Evolutionary conservation across 2,329 filamentous ascomycete species (phyloP).

Genomic region (Whalleya microplaca): DNA sequence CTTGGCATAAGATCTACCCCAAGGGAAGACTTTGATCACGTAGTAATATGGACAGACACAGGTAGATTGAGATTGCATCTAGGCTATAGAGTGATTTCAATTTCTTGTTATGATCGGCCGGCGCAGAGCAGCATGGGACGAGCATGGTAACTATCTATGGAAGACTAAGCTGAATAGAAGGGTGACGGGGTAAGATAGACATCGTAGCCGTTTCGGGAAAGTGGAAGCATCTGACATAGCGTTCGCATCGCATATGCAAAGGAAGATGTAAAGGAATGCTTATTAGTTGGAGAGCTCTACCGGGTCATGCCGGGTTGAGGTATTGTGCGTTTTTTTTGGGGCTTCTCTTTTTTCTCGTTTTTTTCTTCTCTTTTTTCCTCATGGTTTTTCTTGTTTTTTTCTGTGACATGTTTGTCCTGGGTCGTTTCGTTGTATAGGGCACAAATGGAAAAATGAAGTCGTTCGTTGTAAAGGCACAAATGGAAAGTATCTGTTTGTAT

Average conservation of each 20-base stretch:
- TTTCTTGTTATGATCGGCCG: conserved; percentile 8
- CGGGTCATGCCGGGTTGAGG: conserved; percentile 1
- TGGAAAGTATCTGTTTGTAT: neutral
- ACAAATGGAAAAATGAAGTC: too few species aligned
- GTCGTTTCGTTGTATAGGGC: too few species aligned
- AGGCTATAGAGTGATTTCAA: conserved; percentile 14
- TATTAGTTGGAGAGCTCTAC: neutral
- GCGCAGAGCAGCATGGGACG: conserved; percentile 5
- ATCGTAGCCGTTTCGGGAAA: conserved; percentile 20
- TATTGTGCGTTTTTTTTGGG: neutral
- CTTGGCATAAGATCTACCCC: neutral
- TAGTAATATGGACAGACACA: neutral
- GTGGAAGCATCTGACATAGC: conserved; percentile 26
- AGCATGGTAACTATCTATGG: neutral
- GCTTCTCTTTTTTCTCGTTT: neutral
- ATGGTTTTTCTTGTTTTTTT: neutral
- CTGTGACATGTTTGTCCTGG: neutral
- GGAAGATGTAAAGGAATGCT: conserved; percentile 1
- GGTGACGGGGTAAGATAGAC: conserved; percentile 7
- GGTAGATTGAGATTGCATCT: conserved; percentile 4
- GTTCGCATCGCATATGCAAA: conserved; percentile 24
- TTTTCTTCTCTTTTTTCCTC: neutral
- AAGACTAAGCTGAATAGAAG: neutral
- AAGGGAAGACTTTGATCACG: neutral
- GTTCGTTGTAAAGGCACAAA: neutral